Base-by-base conservation (phyloP, 2,329 filamentous ascomycete species). In the Thermoascus crustaceus region DNA sequence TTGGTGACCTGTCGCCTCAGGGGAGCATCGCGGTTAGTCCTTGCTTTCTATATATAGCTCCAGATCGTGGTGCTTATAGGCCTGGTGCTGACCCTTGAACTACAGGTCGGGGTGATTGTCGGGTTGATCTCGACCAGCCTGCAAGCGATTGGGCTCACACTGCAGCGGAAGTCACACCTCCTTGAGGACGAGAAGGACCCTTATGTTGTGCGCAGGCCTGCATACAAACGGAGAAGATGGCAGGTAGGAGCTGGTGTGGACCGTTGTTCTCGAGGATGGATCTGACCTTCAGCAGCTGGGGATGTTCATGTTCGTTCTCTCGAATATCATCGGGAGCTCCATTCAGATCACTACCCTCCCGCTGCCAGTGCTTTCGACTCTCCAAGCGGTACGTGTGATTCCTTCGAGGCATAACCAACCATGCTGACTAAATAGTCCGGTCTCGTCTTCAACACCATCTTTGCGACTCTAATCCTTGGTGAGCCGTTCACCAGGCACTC, bases 301-400 rank as follows among this genome's bases (percentile, higher is more conserved):
- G 39, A 96, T 98, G 88, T 78, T 80, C 56, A 91, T 98, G 79
- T 98, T 98, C 64, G 79, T 98, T 47, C 72, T 94, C 47, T 85
- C 91, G 43, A 98, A 98, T 59, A 73, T 98, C 37, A 73, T 96
- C 37, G 91, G 91, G 40, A 95, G 88, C 65, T 89, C 86, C 23
- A 91, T 98, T 40, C 91, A 98, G 64, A 96, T 98, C 57, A 95
- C 91, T 19, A 95, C 89, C 1, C 72, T 98, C 29, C 91, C 91
- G 10, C 71, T 98, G 14, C 91, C 91, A 13, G 87, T 98, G 4
- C 75, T 98, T 21, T 96, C 89, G 38, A 95, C 91, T 1, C 70
- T 98, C 23, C 91, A 98, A 66, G 89, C 89, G 11, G 70, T 73
- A 60, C 49, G 66, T 57, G 22, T 32, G 24, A 7, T 24, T 29